Conservation (phyloP, 108 stramenopile species). For the Pelagomonas calceolata region DNA sequence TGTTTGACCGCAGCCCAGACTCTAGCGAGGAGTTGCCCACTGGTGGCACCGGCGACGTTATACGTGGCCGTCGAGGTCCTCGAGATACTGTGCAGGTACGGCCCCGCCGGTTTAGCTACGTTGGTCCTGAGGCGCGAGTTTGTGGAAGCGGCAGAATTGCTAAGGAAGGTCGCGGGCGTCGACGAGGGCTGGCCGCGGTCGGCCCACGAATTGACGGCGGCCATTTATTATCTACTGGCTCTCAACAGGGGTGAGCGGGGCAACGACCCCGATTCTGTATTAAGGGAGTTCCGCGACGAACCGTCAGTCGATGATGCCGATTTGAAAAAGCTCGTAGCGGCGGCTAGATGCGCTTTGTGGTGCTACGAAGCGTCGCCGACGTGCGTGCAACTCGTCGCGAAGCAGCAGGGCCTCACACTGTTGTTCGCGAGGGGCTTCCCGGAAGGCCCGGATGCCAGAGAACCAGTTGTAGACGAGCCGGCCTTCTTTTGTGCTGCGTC, state of each 20-base stretch:
- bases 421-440: slow-evolving; percentile 38
- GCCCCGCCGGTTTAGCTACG: slow-evolving; percentile 77
- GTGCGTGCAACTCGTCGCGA: slow-evolving; percentile 77
- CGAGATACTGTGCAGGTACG: slow-evolving; percentile 78
- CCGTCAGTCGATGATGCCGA: slow-evolving; percentile 48
- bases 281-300: slow-evolving; percentile 55
- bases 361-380: slow-evolving; percentile 75
- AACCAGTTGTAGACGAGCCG: slow-evolving; percentile 4
- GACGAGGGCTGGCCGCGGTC: slow-evolving; percentile 71
- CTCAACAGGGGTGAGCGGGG: slow-evolving; percentile 77
- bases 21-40: slow-evolving; percentile 21
- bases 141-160: slow-evolving; percentile 76
- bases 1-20: slow-evolving; percentile 13
- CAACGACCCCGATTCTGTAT: slow-evolving; percentile 61
- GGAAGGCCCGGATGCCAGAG: slow-evolving; percentile 14
- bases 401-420: slow-evolving; percentile 72
- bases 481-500: neutral
- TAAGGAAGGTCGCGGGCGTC: slow-evolving; percentile 64
- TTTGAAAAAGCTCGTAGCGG: slow-evolving; percentile 54
- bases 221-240: slow-evolving; percentile 87
- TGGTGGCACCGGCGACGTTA: slow-evolving; percentile 48
- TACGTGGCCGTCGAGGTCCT: slow-evolving; percentile 76
- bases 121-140: slow-evolving; percentile 80
- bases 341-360: slow-evolving; percentile 76
- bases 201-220: slow-evolving; percentile 82